Percentiles rank a stretch among this genome's conserved stretches.
Evolutionary conservation across 1,139 yeast genomes (phyloP).

Genomic region (Candida buenavistaensis): DNA sequence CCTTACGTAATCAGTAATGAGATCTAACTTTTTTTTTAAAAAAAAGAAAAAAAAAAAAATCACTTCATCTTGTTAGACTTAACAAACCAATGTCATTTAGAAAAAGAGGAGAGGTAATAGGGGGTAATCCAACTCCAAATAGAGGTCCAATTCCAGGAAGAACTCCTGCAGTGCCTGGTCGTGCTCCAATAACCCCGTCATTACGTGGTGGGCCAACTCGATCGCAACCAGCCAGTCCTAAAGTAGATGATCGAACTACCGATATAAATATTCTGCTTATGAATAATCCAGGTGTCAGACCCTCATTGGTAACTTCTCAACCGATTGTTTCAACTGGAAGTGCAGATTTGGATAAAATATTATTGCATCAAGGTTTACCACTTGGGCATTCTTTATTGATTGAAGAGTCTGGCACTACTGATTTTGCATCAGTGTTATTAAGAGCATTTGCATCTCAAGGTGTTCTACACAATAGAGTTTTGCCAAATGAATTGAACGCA

Average conservation of each 20-base stretch:
- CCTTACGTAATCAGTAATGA: too few relatives aligned
- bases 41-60: too few relatives aligned
- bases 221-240: too few relatives aligned
- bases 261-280: conserved; percentile 12
- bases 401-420: conserved; percentile 89
- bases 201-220: too few relatives aligned
- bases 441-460: conserved; percentile 83
- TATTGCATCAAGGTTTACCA: conserved; percentile 86
- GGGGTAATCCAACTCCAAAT: conserved; percentile 18
- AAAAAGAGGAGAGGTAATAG: conserved; percentile 64
- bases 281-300: conserved; percentile 63
- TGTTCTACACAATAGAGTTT: conserved; percentile 60
- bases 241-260: too few relatives aligned
- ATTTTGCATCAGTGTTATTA: conserved; percentile 73
- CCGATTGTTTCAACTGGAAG: conserved; percentile 80
- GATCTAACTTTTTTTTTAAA: conserved; percentile 1
- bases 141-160: conserved; percentile 20
- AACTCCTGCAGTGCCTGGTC: conserved; percentile 13
- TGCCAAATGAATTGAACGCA: conserved; percentile 30
- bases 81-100: conserved; percentile 84
- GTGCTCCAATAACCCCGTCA: conserved; percentile 12
- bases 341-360: conserved; percentile 67
- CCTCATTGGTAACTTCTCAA: conserved; percentile 74
- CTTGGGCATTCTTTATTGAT: conserved; percentile 67
- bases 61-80: background rate